Evolutionary conservation across 2,329 filamentous ascomycete species (phyloP).

Genomic region (Fulvia fulva): DNA sequence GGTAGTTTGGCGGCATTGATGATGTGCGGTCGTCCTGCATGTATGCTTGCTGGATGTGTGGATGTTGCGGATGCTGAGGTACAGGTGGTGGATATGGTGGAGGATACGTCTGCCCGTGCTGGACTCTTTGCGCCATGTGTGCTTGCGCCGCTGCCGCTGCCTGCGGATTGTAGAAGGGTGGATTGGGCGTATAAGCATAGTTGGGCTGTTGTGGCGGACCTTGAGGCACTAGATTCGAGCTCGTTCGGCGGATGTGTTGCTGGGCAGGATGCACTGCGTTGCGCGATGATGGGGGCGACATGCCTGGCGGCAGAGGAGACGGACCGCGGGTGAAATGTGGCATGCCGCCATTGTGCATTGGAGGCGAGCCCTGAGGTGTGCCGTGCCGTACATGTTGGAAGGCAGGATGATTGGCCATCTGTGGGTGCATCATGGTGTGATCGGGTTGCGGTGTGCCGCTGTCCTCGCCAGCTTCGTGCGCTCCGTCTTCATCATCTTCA

Average conservation of each 20-base stretch:
- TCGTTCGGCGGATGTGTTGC: conserved; percentile 65
- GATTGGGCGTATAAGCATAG: conserved; percentile 81
- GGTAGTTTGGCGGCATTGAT: conserved; percentile 68
- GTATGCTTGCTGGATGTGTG: conserved; percentile 62
- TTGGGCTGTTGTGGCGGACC: conserved; percentile 50
- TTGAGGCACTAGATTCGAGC: conserved; percentile 67
- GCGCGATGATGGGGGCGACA: conserved; percentile 74
- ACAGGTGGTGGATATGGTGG: conserved; percentile 28
- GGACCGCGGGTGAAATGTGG: conserved; percentile 68
- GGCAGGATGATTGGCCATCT: conserved; percentile 50
- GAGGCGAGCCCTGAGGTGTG: conserved; percentile 82
- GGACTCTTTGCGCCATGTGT: conserved; percentile 40
- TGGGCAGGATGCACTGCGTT: conserved; percentile 63
- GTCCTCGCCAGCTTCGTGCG: conserved; percentile 35
- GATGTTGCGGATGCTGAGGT: conserved; percentile 26
- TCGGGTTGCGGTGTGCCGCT: conserved; percentile 66
- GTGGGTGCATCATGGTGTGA: conserved; percentile 48
- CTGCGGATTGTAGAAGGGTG: conserved; percentile 69
- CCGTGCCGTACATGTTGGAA: conserved; percentile 79
- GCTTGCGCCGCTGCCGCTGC: conserved; percentile 49
- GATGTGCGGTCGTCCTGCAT: conserved; percentile 72
- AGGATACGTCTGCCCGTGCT: conserved; percentile 25
- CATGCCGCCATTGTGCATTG: conserved; percentile 68
- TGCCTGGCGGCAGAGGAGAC: conserved; percentile 74
- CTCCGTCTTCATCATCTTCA: conserved; percentile 70